Evolutionary conservation across 768 basidiomycete genomes (phyloP), one percentile per base, ranked within the genome.

Genomic region (Tylopilus sp.): DNA sequence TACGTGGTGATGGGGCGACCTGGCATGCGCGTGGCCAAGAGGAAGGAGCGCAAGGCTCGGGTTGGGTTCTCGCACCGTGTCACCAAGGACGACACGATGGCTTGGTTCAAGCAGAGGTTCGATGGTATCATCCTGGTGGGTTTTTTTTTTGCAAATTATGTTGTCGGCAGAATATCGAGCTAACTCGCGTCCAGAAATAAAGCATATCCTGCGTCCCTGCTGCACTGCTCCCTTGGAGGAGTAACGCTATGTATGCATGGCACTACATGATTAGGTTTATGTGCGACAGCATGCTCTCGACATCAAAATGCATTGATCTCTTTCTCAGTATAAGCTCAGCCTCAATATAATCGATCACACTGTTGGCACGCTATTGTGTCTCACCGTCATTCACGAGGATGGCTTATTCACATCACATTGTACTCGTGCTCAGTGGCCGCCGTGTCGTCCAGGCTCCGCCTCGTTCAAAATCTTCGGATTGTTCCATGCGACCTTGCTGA

Each of bases 61-160:
- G 74, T 99, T 68, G 95, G 97, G 45, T 88, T 85, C 76, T 69
- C 75, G 51, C 95, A 99, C 79, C 84, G 85, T 55, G 88, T 98
- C 62, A 90, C 83, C 81, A 94, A 90, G 80, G 94, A 98, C 68
- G 93, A 98, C 66, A 92, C 92, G 57, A 86, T 92, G 87, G 76
- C 86, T 58, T 98, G 95, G 95, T 98, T 95, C 92, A 98, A 98
- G 84, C 91, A 94, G 76, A 82, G 95, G 65, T 98, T 95, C 80
- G 94, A 98, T 71, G 94, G 93, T 77, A 94, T 95, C 72, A 94
- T 98, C 76, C 74, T 91, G 71, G 90, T 92, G 66, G 59, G 87
- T 76, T 75, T n/a, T n/a, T n/a, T n/a, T n/a, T n/a, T 28, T 0
- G 35, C 31, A 15, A 6, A n/a, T 1, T 4, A 12, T 31, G n/a